Evolutionary conservation across 2,329 filamentous ascomycete species (phyloP), one percentile per base, ranked within the genome.

Genomic region (Hypoxylon sp.): DNA sequence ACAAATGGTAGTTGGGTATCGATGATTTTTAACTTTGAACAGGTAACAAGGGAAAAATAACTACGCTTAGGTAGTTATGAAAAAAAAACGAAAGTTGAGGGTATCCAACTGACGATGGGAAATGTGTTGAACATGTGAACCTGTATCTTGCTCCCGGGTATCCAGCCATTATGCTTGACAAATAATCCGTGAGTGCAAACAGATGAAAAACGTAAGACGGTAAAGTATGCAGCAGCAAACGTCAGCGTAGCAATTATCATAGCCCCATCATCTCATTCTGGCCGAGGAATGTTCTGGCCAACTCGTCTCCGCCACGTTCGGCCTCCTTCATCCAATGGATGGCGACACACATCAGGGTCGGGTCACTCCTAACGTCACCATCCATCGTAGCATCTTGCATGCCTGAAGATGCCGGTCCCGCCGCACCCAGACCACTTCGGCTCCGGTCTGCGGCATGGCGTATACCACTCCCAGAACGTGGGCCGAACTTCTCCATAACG

Each of bases 241-340:
- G 58, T 69, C 45, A 64, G 52, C 45, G 55, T 63, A 61, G 58
- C 59, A 49, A 65, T 73, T 63, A 74, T 65, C 62, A 72, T 41
- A 72, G 55, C 41, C 73, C 67, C 67, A 74, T 75, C 67, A 79
- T 78, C 74, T 84, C 84, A 70, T 85, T 83, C 81, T 97, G 93
- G 70, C 90, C 87, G 79, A 98, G 82, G 80, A 95, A 94, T 78
- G 91, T 91, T 77, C 89, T 90, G 19, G 95, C 95, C 72, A 97
- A 83, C 75, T 91, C 88, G 78, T 98, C 95, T 0, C 94, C 94
- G n/a, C 94, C 94, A 60, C 87, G 87, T 73, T 93, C 92, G 38
- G 93, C 94, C 71, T 93, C 85, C 81, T 95, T 93, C 94, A 98
- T 98, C 94, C 95, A 98, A 83, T 98, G 95, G 80, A 97, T 90